These are phyloP conservation scores for Venturia effusa DNA, from an alignment of 2,329 filamentous ascomycete species.

Conservation along the genomic window DNA sequence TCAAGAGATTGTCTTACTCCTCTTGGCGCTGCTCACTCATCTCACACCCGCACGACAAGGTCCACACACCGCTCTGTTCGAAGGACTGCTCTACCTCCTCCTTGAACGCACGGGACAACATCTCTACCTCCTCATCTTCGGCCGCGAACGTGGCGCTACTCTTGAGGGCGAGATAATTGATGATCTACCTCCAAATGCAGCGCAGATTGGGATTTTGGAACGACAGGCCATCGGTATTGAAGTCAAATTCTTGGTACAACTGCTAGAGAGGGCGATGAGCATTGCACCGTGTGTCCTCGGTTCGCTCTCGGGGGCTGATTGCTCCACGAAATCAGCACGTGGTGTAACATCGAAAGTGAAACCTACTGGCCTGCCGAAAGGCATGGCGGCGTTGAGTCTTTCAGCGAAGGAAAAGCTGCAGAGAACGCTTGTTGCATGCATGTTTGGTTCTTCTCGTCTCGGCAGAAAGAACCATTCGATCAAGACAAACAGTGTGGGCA, in stretches of 20 bases:
- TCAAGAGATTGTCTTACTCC: constrained; percentile 3
- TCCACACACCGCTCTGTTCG: constrained; percentile 10
- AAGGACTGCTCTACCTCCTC: constrained; percentile 6
- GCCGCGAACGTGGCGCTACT: background rate
- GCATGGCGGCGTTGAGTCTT: background rate
- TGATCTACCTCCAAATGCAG: background rate
- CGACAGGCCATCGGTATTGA: background rate
- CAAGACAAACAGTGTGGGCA: background rate
- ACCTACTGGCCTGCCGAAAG: background rate
- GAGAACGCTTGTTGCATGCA: constrained; percentile 5
- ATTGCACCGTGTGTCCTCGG: constrained; percentile 6
- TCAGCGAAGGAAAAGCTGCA: constrained; percentile 8
- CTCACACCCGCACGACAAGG: background rate
- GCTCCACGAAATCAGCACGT: background rate
- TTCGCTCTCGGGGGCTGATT: background rate
- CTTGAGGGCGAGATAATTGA: constrained; percentile 1
- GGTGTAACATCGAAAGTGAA: background rate
- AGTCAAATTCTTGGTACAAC: background rate
- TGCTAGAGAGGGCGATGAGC: background rate
- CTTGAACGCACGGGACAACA: constrained; percentile 1
- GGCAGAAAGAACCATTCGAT: background rate
- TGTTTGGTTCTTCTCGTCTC: constrained; percentile 1
- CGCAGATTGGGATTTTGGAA: background rate
- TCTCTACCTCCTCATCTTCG: constrained; percentile 9
- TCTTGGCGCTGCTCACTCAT: constrained; percentile 4